Conservation (phyloP, 2,329 filamentous ascomycete genomes). For the Fusarium miscanthi region DNA sequence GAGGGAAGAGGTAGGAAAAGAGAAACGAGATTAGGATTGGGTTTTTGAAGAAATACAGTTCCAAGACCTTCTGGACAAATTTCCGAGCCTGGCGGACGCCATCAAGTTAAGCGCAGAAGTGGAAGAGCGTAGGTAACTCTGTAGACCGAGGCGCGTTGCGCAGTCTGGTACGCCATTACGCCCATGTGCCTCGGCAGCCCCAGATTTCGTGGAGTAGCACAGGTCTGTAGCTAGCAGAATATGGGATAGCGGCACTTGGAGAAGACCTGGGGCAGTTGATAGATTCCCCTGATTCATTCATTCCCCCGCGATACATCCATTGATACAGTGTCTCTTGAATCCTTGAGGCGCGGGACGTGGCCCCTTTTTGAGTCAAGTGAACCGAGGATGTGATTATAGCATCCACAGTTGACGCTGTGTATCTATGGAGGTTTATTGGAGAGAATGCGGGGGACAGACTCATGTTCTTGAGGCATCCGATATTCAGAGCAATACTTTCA, state of each 20-base stretch:
- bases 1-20: background rate
- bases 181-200: slow-evolving; percentile 46
- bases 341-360: slow-evolving; percentile 11
- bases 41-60: slow-evolving; percentile 30
- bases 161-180: slow-evolving; percentile 12
- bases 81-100: slow-evolving; percentile 24
- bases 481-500: slow-evolving; percentile 1
- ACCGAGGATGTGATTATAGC: slow-evolving; percentile 35
- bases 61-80: background rate
- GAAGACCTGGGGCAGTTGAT: slow-evolving; percentile 2
- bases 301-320: slow-evolving; percentile 10
- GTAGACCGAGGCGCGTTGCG: slow-evolving; percentile 41
- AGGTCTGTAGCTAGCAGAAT: slow-evolving; percentile 18
- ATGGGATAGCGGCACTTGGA: slow-evolving; percentile 21
- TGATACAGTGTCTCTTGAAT: background rate
- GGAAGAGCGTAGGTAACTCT: background rate
- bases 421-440: background rate
- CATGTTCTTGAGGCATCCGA: background rate
- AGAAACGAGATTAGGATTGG: slow-evolving; percentile 31
- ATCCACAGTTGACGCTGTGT: slow-evolving; percentile 5
- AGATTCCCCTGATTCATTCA: background rate
- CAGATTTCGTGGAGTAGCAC: slow-evolving; percentile 42
- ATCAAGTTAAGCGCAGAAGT: slow-evolving; percentile 18
- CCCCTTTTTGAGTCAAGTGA: slow-evolving; percentile 35
- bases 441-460: background rate